Evolutionary conservation across 495 filamentous ascomycete species (phyloP), one percentile per base, ranked within the genome.

Genomic region (Daldinia childiae): DNA sequence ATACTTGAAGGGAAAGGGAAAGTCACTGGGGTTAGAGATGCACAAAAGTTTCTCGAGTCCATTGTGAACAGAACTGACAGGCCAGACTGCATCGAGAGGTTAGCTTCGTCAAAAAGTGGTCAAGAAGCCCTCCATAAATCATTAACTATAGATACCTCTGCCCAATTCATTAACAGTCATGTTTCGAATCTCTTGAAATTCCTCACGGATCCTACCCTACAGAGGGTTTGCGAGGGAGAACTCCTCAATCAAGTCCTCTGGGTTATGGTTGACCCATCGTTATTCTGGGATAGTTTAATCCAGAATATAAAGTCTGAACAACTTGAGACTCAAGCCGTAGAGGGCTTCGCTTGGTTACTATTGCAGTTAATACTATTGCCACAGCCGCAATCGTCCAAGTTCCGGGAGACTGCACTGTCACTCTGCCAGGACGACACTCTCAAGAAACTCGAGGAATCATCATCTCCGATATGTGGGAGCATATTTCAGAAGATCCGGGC

Each of bases 31-130:
- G 6, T 60, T 21, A 64, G 77, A 9, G 81, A 87, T 64, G 85
- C 82, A n/a, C 84, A 84, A 43, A 80, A 82, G 8, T 89, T 92
- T 59, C 59, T 93, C 5, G 89, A 92, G 68, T 86, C 90, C 0
- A 71, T 91, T 2, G 80, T 82, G 17, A 77, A 69, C 12, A 83
- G 89, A 66, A 56, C 71, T 1, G 83, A 88, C 51, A 83, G 76
- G 1, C 76, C 80, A 17, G 78, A 75, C 0, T 90, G 87, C 65
- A 76, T 89, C 11, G 84, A 92, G 68, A 82, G 79, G 29, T 72
- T 93, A 12, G 73, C 90, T 7, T 78, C 86, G 1, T 87, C 80
- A 8, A 67, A 76, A 6, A n/a, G 62, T 0, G 89, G 84, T 0
- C 74, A 88, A 11, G 62, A 71, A 17, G 83, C 86, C 3, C 65